Evolutionary conservation across 306 rosid genomes (phyloP).

Genomic region (Acmispon strigosus): DNA sequence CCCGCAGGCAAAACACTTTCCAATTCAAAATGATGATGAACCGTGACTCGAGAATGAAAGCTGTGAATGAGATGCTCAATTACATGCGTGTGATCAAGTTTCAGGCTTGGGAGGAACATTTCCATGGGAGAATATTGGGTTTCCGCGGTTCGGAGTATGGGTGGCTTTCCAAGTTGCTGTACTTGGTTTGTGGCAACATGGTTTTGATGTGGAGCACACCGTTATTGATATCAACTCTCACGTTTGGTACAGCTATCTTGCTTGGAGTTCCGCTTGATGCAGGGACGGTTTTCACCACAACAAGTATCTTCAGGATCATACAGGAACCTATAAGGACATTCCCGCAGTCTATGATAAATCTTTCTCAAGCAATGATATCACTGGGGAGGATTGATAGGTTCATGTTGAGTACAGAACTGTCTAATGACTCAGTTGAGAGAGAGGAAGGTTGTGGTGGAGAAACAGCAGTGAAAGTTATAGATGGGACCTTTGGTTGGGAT

Average conservation of each 20-base stretch:
- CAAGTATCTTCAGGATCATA: conserved; percentile 48
- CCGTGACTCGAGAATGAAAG: conserved; percentile 77
- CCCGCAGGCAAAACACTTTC: conserved; percentile 34
- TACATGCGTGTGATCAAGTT: conserved; percentile 81
- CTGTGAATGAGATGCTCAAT: conserved; percentile 72
- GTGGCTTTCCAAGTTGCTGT: conserved; percentile 68
- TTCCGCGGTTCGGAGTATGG: conserved; percentile 47
- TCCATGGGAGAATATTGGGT: conserved; percentile 40
- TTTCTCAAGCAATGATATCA: conserved; percentile 70
- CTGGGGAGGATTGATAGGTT: conserved; percentile 57
- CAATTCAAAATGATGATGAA: conserved; percentile 52
- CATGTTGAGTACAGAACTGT: conserved; percentile 60
- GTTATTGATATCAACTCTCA: conserved; percentile 42
- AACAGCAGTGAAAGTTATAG: conserved; percentile 45
- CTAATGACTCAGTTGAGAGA: conserved; percentile 43
- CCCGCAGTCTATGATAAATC: conserved; percentile 69
- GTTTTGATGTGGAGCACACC: conserved; percentile 65
- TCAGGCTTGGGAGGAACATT: conserved; percentile 87
- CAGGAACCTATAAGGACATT: conserved; percentile 72
- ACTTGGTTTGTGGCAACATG: conserved; percentile 40
- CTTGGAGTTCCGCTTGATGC: conserved; percentile 65
- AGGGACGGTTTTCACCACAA: conserved; percentile 68
- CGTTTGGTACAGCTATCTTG: conserved; percentile 57
- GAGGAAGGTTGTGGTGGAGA: conserved; percentile 31
- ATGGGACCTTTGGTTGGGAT: conserved; percentile 70